These are phyloP conservation scores for Colletotrichum tamarilloi DNA, from an alignment of 2,329 filamentous ascomycete species.

Conservation along the genomic window DNA sequence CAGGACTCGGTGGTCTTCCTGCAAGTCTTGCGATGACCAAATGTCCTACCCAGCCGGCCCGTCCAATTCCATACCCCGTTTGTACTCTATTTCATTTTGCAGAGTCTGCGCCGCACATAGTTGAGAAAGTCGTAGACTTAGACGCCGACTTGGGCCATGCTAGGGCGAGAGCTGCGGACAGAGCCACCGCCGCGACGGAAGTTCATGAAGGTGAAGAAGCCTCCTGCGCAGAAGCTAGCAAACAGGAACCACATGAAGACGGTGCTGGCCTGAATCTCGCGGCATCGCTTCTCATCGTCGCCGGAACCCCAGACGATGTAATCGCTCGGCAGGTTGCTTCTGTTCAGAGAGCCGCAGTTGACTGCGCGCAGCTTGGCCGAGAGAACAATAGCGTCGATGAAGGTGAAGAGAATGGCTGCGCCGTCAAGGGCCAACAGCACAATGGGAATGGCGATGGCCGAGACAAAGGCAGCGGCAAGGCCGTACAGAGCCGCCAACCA, in stretches of 20 bases:
- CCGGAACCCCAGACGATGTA: constrained; percentile 72
- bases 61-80: not conserved
- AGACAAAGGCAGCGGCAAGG: constrained; percentile 65
- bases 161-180: constrained; percentile 56
- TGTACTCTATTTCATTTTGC: not conserved
- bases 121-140: constrained; percentile 40
- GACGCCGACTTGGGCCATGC: constrained; percentile 68
- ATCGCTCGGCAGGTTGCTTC: constrained; percentile 48
- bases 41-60: not conserved
- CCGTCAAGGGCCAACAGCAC: constrained; percentile 67
- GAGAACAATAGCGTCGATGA: constrained; percentile 77
- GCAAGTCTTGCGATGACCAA: not conserved
- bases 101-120: not conserved
- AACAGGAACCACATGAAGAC: constrained; percentile 87
- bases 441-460: constrained; percentile 62
- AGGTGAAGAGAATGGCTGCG: constrained; percentile 73
- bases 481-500: constrained; percentile 76
- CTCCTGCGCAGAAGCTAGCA: constrained; percentile 66
- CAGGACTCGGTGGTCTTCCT: not conserved
- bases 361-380: constrained; percentile 75
- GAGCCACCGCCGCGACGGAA: constrained; percentile 62
- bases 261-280: constrained; percentile 78
- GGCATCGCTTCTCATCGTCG: constrained; percentile 73
- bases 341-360: constrained; percentile 67
- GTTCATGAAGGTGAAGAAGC: constrained; percentile 66